Evolutionary conservation across 2,329 filamentous ascomycete species (phyloP).

Genomic region (Aspergillus pseudonomiae): DNA sequence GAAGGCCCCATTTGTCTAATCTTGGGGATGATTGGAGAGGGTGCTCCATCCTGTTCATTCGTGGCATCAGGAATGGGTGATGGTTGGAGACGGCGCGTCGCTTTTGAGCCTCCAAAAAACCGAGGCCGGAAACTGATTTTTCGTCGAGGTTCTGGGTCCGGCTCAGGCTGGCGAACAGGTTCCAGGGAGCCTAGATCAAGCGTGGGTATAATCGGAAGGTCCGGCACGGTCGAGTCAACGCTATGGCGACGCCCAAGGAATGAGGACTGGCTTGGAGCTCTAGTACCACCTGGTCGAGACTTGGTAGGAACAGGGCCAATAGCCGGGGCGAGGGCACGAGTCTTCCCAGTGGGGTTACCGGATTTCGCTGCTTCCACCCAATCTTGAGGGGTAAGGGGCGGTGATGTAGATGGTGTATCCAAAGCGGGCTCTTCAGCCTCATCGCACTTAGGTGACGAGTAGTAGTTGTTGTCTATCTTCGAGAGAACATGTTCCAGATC

Average conservation of each 20-base stretch:
- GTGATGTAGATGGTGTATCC: constrained; percentile 26
- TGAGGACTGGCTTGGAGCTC: constrained; percentile 27
- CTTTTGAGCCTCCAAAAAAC: constrained; percentile 38
- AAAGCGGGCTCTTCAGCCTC: constrained; percentile 16
- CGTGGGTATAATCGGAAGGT: constrained; percentile 30
- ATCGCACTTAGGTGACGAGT: constrained; percentile 23
- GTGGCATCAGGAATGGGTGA: constrained; percentile 29
- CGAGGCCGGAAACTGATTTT: constrained; percentile 40
- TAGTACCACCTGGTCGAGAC: constrained; percentile 17
- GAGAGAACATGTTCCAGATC: constrained; percentile 25
- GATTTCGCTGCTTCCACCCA: constrained; percentile 46
- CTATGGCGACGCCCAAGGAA: constrained; percentile 32
- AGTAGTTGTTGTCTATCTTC: constrained; percentile 27
- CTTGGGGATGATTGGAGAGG: constrained; percentile 39
- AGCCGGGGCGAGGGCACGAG: constrained; percentile 11
- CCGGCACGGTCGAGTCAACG: constrained; percentile 28
- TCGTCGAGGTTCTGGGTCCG: constrained; percentile 30
- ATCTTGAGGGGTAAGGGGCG: constrained; percentile 44
- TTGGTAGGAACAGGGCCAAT: constrained; percentile 14
- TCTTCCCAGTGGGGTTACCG: constrained; percentile 23
- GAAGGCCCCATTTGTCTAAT: constrained; percentile 24
- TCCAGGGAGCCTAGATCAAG: constrained; percentile 33
- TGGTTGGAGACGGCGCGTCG: constrained; percentile 28
- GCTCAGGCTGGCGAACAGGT: constrained; percentile 17
- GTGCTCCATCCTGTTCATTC: constrained; percentile 35